Evolutionary conservation across 2,329 filamentous ascomycete species (phyloP), one percentile per base, ranked within the genome.

Genomic region (Cryoendolithus antarcticus): DNA sequence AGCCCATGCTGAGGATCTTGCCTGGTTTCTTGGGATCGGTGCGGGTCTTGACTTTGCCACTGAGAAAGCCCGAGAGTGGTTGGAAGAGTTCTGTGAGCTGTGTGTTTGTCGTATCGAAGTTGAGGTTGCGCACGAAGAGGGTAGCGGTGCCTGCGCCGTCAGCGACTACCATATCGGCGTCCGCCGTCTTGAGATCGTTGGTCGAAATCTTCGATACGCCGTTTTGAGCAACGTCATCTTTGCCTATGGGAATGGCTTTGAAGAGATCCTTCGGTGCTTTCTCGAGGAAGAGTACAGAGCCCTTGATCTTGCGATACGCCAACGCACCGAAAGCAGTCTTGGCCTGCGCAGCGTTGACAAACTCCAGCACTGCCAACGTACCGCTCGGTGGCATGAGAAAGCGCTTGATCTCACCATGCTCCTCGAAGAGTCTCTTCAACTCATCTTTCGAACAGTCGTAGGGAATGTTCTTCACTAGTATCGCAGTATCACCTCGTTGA

Each of bases 381-480:
- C 86, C 88, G 43, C 81, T 81, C 1, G 91, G 86, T 9, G 91
- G 91, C 79, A 98, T 93, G 44, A 98, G 67, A 38, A 96, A 78
- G 53, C 78, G 77, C 46, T 79, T 73, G 13, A 96, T 73, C 40
- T 82, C 75, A 15, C 91, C 91, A 58, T 84, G 86, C 54, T 88
- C 83, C 56, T 89, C 83, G 54, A 95, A 91, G 43, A 93, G 64
- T 43, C 75, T 78, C 50, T 78, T 76, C 30, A 96, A 64, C 57
- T 95, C 86, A 40, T 86, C 81, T 37, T 75, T 66, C 35, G 77
- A 82, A 19, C 86, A 88, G 37, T 84, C 83, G 55, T 82, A 88
- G 1, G 86, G 79, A 52, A 98, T 88, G 59, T 96, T 96, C 66
- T 98, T 98, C 34, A 96, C 82, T 38, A 98, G 65, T 35, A 98